These are phyloP conservation scores for Nothomitra cinnamomea DNA, from an alignment of 2,329 filamentous ascomycete genomes.

Conservation along the genomic window DNA sequence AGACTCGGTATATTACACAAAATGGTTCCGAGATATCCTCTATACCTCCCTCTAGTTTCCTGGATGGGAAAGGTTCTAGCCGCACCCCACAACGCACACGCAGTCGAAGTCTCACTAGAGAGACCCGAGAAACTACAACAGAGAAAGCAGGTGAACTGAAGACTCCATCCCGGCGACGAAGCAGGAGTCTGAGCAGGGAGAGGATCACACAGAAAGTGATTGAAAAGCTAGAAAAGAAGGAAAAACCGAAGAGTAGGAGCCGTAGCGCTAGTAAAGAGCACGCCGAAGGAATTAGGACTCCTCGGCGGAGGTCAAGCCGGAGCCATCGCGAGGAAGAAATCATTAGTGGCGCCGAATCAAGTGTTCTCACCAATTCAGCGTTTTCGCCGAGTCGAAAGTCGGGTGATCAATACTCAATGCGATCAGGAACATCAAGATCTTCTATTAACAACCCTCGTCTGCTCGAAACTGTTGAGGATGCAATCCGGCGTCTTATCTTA, in stretches of 20 bases:
- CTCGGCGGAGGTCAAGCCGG: slow-evolving; percentile 25
- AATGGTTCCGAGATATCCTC: slow-evolving; percentile 75
- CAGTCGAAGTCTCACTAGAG: slow-evolving; percentile 32
- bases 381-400: slow-evolving; percentile 36
- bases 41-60: slow-evolving; percentile 55
- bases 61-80: slow-evolving; percentile 35
- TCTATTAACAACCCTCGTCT: slow-evolving; percentile 87
- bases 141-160: slow-evolving; percentile 28
- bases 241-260: slow-evolving; percentile 20
- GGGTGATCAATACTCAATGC: slow-evolving; percentile 39
- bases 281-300: slow-evolving; percentile 17
- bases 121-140: slow-evolving; percentile 11
- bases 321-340: slow-evolving; percentile 34
- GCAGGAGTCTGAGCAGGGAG: slow-evolving; percentile 48
- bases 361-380: slow-evolving; percentile 39
- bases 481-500: slow-evolving; percentile 73
- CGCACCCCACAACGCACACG: slow-evolving; percentile 28
- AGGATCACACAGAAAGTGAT: slow-evolving; percentile 51
- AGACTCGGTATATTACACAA: slow-evolving; percentile 46
- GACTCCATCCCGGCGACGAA: slow-evolving; percentile 39
- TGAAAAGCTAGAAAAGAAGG: slow-evolving; percentile 40
- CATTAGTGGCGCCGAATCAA: slow-evolving; percentile 40
- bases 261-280: slow-evolving; percentile 18
- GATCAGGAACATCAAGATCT: slow-evolving; percentile 43
- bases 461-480: slow-evolving; percentile 82